Base-by-base conservation (phyloP, 495 filamentous ascomycete genomes). In the Penicillium longicatenatum region DNA sequence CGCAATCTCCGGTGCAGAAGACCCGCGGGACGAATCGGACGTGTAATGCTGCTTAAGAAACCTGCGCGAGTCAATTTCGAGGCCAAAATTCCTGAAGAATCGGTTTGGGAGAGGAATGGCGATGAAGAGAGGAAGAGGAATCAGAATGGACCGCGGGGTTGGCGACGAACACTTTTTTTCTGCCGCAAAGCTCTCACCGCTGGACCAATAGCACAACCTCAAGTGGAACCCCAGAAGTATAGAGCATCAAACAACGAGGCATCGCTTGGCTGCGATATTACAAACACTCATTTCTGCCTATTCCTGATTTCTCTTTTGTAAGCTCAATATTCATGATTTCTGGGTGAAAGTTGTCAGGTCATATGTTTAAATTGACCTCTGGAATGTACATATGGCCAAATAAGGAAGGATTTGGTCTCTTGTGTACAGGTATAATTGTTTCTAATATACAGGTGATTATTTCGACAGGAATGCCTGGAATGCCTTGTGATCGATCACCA, bases 391-490 rank as follows among this genome's bases (percentile, higher is more conserved):
- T 4, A n/a, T 39, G 14, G 14, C 37, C 16, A n/a, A 39, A 39
- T 4, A 39, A 1, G 14, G 7, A 17, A 39, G 16, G 16, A 6
- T 39, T 16, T 39, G 14, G 14, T n/a, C 14, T 39, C 12, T 16
- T 20, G 26, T 59, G 57, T 54, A 59, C 57, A 42, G 4, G 22
- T 59, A 54, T 45, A 39, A 61, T 31, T 2, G 31, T 30, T 55
- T 60, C 14, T 61, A 35, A 57, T 58, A 46, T 59, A 57, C 31
- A 73, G 64, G 48, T 57, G 24, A 31, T 61, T 64, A 87, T 68
- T 88, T 88, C 0, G 85, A 75, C 67, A 98, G 68, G 70, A 98
- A 98, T 54, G 81, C 87, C 70, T 98, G 94, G 71, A 98, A 98
- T 1, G 92, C 89, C 64, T 89, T 87, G 56, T 97, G 90, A 47